These are phyloP conservation scores for Typha latifolia DNA, from an alignment of 176 grass and related monocot species.

Conservation along the genomic window DNA sequence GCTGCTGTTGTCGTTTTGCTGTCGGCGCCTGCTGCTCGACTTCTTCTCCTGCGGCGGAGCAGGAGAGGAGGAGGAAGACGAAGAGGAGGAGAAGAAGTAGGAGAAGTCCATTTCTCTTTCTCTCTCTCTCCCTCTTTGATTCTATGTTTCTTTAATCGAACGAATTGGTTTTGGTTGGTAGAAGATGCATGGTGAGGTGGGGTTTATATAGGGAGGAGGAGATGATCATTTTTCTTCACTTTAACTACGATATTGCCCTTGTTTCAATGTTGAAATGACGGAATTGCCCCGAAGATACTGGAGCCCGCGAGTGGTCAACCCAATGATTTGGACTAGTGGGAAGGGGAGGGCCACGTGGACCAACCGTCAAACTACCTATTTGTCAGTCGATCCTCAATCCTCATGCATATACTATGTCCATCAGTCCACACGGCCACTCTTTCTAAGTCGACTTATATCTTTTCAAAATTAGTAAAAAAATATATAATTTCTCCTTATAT, in stretches of 20 bases:
- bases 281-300: not conserved
- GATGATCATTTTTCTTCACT: no score
- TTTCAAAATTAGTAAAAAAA: no score
- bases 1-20: constrained; percentile 5
- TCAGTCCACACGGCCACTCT: no score
- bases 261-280: not conserved
- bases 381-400: no score
- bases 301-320: constrained; percentile 15
- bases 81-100: constrained; percentile 60
- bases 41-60: constrained; percentile 39
- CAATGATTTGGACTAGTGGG: constrained; percentile 15
- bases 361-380: no score
- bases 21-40: constrained; percentile 43
- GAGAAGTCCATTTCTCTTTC: constrained; percentile 59
- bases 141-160: no score
- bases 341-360: not conserved
- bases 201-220: constrained; percentile 15
- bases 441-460: no score
- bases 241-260: not conserved
- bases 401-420: no score
- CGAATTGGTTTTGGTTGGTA: not conserved
- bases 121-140: not conserved
- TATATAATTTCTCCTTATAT: no score
- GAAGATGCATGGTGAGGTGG: constrained; percentile 9
- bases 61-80: constrained; percentile 18